Evolutionary conservation across 1,284 basidiomycete genomes (phyloP), one percentile per base, ranked within the genome.

Genomic region (Sporisorium reilianum): DNA sequence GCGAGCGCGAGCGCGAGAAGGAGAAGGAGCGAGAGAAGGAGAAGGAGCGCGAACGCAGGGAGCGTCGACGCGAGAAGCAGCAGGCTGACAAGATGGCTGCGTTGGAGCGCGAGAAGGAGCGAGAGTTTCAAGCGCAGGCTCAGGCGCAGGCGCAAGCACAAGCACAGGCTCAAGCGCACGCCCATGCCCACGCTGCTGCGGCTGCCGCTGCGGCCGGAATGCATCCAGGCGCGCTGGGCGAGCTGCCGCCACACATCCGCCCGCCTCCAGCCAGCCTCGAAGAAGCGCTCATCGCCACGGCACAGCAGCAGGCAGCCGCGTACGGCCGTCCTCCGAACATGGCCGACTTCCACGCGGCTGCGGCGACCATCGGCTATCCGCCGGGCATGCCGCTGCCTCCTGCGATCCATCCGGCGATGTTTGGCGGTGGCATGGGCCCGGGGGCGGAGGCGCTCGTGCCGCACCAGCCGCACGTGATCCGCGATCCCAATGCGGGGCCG

Each of bases 401-500:
- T 10, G 56, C 46, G 9, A 64, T 74, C 28, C 65, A 69, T 42
- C 69, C 69, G 1, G 60, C 62, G 32, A 60, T 68, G 55, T 65
- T 66, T 26, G 63, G 55, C 16, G 60, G 64, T 9, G 60, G 53
- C 8, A 52, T 65, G 44, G 59, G 51, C 4, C 72, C 60, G 14
- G 68, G 40, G 9, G 51, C 62, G 1, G 64, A 67, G 10, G 62
- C 54, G n/a, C 16, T 61, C 14, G 55, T 61, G 25, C 58, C 23
- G 18, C 72, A 66, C 18, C 57, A 61, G 25, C 60, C 71, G 25
- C 71, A 69, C 40, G 66, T 75, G 22, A 49, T 70, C 3, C 52
- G 73, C 12, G 73, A 75, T 41, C 73, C 67, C 6, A 75, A 75
- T 20, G 72, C 79, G 0, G 82, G 82, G 9, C 82, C 81, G 2